phyloP scores from a whole-genome alignment of 2,329 filamentous ascomycete species.

The Dactylellina haptotyla region DNA sequence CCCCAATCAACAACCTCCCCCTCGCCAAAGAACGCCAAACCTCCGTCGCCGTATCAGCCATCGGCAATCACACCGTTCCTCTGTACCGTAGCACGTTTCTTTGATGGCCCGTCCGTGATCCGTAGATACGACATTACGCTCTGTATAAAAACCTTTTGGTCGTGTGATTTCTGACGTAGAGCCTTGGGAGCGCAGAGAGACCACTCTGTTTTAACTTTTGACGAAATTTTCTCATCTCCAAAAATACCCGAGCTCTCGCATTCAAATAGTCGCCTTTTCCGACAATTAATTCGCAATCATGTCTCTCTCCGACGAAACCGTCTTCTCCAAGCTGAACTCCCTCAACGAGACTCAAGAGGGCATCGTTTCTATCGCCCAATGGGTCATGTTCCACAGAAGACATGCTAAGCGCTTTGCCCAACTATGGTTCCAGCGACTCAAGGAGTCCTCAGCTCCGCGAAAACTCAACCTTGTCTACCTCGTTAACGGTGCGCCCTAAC shows the following conservation, averaged over 20 bases:
- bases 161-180: slow-evolving; percentile 44
- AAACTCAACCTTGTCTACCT: slow-evolving; percentile 92
- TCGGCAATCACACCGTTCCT: neutral
- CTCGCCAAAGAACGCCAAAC: slow-evolving; percentile 1
- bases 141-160: slow-evolving; percentile 21
- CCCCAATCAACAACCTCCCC: slow-evolving; percentile 17
- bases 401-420: slow-evolving; percentile 91
- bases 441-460: slow-evolving; percentile 85
- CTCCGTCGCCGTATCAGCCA: neutral
- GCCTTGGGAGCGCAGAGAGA: neutral
- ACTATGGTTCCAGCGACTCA: slow-evolving; percentile 88
- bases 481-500: slow-evolving; percentile 77
- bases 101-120: slow-evolving; percentile 13
- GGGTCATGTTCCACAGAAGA: slow-evolving; percentile 98
- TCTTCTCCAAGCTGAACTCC: slow-evolving; percentile 91
- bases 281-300: slow-evolving; percentile 66
- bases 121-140: slow-evolving; percentile 8
- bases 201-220: slow-evolving; percentile 1
- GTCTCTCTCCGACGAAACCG: slow-evolving; percentile 95
- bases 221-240: neutral
- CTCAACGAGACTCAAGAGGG: slow-evolving; percentile 98
- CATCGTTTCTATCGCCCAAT: slow-evolving; percentile 95
- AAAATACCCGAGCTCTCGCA: neutral
- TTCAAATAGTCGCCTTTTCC: neutral
- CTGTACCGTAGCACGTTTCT: neutral